Base-by-base conservation (phyloP, 352 stramenopile species). In the Pythium sukuiense region DNA sequence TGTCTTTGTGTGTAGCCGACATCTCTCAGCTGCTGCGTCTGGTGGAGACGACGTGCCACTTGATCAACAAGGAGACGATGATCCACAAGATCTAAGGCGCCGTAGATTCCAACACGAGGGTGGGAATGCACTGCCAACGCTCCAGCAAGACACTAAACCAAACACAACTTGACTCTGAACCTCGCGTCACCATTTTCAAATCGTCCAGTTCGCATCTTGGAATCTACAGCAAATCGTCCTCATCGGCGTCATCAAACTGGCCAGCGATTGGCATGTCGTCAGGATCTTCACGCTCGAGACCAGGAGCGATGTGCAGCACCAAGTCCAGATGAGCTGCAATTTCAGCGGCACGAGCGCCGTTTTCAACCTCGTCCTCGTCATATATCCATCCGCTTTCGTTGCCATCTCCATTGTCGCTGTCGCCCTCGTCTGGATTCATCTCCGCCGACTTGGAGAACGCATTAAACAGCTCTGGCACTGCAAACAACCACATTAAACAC, bases 51-150 rank as follows among this genome's bases (percentile, higher is more conserved):
- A 99, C 97, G 56, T 98, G 89, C 67, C 97, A 99, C 85, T 82
- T 99, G 65, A 98, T 99, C 81, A 97, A 99, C 81, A 99, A 99
- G 87, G 97, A 99, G 76, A 98, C 97, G 70, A 99, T 99, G 96
- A 89, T 99, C 61, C 83, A 97, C 81, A 96, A 96, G 77, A 81
- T 97, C 59, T 94, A 83, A 79, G 41, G 16, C 11, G 18, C 18
- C 16, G 8, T 12, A 18, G 30, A 1, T 3, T 53, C 3, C 43
- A 30, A 49, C 18, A 41, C 26, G 20, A 24, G 20, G 20, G 27
- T 59, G 30, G 29, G 32, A n/a, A 26, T 33, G 20, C 39, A 61
- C 43, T 11, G 20, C 20, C 46, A 54, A 54, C 16, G 5, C 9
- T 54, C 24, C n/a, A 12, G 24, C 27, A 43, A 33, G 27, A 39